These are phyloP conservation scores for Neurospora tetraspora DNA, from an alignment of 495 filamentous ascomycete species.

Conservation along the genomic window DNA sequence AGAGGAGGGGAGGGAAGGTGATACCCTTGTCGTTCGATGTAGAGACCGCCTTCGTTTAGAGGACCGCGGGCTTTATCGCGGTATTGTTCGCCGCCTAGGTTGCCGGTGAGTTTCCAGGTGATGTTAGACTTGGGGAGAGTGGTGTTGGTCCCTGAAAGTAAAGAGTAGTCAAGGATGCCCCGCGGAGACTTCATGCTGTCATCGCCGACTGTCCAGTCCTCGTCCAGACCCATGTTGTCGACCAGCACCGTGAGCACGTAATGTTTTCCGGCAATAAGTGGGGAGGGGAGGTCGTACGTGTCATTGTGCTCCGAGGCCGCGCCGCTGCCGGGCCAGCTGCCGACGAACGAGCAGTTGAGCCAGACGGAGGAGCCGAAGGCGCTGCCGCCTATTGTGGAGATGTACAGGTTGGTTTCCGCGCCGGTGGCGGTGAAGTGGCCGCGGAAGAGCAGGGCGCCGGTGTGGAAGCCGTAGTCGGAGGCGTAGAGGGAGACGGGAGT, in stretches of 20 bases:
- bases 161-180: conserved; percentile 52
- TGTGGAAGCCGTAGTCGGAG: conserved; percentile 67
- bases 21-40: conserved; percentile 58
- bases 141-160: conserved; percentile 24
- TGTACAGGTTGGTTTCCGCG: conserved; percentile 43
- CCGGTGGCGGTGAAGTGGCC: conserved; percentile 63
- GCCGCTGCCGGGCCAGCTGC: conserved; percentile 47
- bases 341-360: conserved; percentile 44
- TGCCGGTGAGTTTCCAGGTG: conserved; percentile 68
- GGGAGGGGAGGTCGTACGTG: conserved; percentile 45
- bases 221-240: conserved; percentile 64
- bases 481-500: conserved; percentile 58
- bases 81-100: conserved; percentile 66
- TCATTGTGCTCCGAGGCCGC: conserved; percentile 33
- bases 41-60: conserved; percentile 68
- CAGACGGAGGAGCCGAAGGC: conserved; percentile 50
- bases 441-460: conserved; percentile 57
- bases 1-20: conserved; percentile 54
- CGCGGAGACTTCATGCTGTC: conserved; percentile 61
- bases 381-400: conserved; percentile 53
- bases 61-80: conserved; percentile 56
- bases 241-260: conserved; percentile 62
- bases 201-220: conserved; percentile 48
- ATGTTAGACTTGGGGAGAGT: conserved; percentile 2
- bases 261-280: conserved; percentile 38